Evolutionary conservation across 345 rosid genomes (phyloP), one percentile per base, ranked within the genome.

Genomic region (Conringia planisiliqua): DNA sequence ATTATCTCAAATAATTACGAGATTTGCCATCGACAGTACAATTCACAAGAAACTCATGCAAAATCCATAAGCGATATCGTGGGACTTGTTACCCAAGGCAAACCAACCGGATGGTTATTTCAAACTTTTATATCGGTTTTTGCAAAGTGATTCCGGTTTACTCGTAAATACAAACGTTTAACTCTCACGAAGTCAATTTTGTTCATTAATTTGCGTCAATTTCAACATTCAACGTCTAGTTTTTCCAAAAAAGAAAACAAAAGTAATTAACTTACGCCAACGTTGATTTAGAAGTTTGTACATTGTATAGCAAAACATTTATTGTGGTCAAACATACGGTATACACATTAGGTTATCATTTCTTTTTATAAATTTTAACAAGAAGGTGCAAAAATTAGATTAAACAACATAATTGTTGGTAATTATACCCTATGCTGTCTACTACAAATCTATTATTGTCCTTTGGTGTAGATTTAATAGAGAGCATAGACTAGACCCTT

Each of bases 401-500:
- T 27, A 27, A 27, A 29, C 14, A 55, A 7, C 27, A 13, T 55
- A 3, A 27, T 55, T n/a, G 35, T 22, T 27, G n/a, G 59, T 48
- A 48, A 10, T 52, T 12, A 26, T 51, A 24, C 8, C 26, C 16
- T 52, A 50, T 52, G 16, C 27, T 52, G 6, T 22, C 56, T 50
- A 22, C 56, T 10, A 50, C 55, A 11, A 47, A 51, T 51, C 32
- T 6, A 54, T 13, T 5, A 14, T 14, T 54, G 59, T 27, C 35
- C 35, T 54, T 54, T 13, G 10, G 58, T 52, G 33, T 52, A 52
- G 58, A 10, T 38, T 10, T 38, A 52, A 35, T 24, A 51, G 26
- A 51, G 32, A 51, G 13, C 57, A 52, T 24, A 52, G 9, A 52
- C 35, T 26, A 52, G 17, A 52, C 16, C 88, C 73, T 91, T 89